These are phyloP conservation scores for Pichia kudriavzevii DNA, from an alignment of 1,139 yeast genomes.

Conservation along the genomic window DNA sequence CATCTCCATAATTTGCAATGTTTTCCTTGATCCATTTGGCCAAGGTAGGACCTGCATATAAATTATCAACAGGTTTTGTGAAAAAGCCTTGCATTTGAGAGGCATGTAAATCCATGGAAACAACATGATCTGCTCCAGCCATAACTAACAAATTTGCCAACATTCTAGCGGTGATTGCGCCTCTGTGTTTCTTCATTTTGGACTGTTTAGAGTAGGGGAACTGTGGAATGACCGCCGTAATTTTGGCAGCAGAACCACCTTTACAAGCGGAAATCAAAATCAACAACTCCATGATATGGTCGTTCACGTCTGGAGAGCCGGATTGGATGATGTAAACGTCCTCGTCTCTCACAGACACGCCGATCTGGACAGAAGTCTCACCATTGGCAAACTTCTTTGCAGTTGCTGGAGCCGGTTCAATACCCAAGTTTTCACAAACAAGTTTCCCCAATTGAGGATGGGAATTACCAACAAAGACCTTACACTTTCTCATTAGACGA, in stretches of 20 bases:
- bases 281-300: constrained; percentile 92
- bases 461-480: constrained; percentile 91
- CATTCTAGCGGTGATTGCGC: constrained; percentile 99
- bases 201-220: constrained; percentile 97
- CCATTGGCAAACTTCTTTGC: constrained; percentile 91
- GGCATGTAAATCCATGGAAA: constrained; percentile 96
- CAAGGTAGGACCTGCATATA: constrained; percentile 93
- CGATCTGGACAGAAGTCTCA: constrained; percentile 94
- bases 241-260: constrained; percentile 94
- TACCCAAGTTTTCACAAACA: constrained; percentile 87
- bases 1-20: constrained; percentile 70
- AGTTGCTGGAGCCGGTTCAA: constrained; percentile 92
- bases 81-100: constrained; percentile 99
- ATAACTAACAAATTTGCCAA: constrained; percentile 87
- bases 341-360: constrained; percentile 90
- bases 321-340: constrained; percentile 95
- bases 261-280: constrained; percentile 91
- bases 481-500: constrained; percentile 92
- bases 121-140: constrained; percentile 99
- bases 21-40: constrained; percentile 95
- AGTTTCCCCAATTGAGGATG: constrained; percentile 90
- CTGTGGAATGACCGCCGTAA: constrained; percentile 95
- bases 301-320: constrained; percentile 84
- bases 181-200: constrained; percentile 97
- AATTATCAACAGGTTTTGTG: constrained; percentile 92